These are phyloP conservation scores for Skeletonema potamos DNA, from an alignment of 108 stramenopile genomes.

Conservation along the genomic window DNA sequence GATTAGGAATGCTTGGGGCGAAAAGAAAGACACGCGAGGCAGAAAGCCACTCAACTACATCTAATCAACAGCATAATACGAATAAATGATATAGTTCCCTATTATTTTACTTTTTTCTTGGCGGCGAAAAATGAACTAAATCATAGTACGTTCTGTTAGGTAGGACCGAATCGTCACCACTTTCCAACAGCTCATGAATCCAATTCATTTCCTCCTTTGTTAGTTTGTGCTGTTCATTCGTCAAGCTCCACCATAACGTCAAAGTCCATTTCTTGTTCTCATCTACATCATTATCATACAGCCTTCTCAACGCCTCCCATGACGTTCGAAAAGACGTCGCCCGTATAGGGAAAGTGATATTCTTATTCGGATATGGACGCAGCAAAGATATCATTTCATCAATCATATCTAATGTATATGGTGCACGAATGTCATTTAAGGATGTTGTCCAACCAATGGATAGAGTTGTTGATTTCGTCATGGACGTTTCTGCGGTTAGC, in stretches of 20 bases:
- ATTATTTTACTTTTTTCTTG: background rate
- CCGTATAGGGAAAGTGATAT: slow-evolving; percentile 22
- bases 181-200: slow-evolving; percentile 17
- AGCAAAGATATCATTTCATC: slow-evolving; percentile 12
- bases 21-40: background rate
- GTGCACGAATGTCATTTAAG: slow-evolving; percentile 7
- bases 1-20: slow-evolving; percentile 39
- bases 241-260: slow-evolving; percentile 28
- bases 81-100: background rate
- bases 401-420: slow-evolving; percentile 23
- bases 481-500: slow-evolving; percentile 1
- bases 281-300: background rate
- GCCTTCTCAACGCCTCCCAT: slow-evolving; percentile 16
- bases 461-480: slow-evolving; percentile 3
- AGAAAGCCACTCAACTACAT: slow-evolving; percentile 3
- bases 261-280: slow-evolving; percentile 10
- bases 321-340: slow-evolving; percentile 11
- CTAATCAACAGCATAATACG: background rate
- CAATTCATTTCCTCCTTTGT: slow-evolving; percentile 11
- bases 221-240: background rate
- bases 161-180: background rate
- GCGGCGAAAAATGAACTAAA: slow-evolving; percentile 7
- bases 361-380: background rate
- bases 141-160: slow-evolving; percentile 26
- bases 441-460: slow-evolving; percentile 34